phyloP scores from a whole-genome alignment of 352 stramenopile genomes.

The Thalassiosira mediterranea region DNA sequence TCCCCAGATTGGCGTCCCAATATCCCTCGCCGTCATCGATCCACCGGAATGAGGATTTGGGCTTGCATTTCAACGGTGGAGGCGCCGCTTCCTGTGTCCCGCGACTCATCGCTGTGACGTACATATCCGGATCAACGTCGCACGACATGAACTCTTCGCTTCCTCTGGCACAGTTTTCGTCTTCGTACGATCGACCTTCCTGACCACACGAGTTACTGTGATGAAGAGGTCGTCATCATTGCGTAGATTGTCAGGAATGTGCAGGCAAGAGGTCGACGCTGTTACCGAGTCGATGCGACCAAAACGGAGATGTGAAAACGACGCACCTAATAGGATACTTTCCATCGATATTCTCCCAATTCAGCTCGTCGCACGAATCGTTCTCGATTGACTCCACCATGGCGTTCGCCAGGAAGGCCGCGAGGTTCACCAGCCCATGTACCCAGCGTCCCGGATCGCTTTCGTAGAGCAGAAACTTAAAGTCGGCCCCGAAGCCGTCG shows the following conservation, averaged over 20 bases:
- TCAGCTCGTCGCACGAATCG: conserved; percentile 52
- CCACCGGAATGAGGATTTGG: too few relatives aligned
- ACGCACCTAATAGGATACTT: too few relatives aligned
- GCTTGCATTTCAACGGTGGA: conserved; percentile 36
- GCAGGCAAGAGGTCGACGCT: too few relatives aligned
- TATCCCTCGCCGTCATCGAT: conserved; percentile 20
- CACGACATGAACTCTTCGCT: conserved; percentile 36
- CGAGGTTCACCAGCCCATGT: conserved; percentile 42
- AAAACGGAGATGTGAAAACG: too few relatives aligned
- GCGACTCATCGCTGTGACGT: conserved; percentile 38
- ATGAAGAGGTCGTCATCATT: too few relatives aligned
- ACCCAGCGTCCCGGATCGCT: not conserved
- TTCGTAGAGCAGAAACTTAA: conserved; percentile 27
- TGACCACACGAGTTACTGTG: conserved; percentile 54
- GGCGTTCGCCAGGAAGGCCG: conserved; percentile 49
- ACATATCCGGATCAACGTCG: conserved; percentile 39
- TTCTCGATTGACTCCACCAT: conserved; percentile 51
- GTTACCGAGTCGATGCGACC: too few relatives aligned
- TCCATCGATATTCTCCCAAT: too few relatives aligned
- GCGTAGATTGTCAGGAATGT: too few relatives aligned
- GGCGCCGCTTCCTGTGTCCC: conserved; percentile 23
- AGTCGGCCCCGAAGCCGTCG: conserved; percentile 20
- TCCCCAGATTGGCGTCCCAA: conserved; percentile 16
- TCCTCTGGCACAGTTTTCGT: conserved; percentile 49
- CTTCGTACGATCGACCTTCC: conserved; percentile 39